Evolutionary conservation across 176 grass and related monocot genomes (phyloP), one percentile per base, ranked within the genome.

Genomic region (Bromus sterilis): DNA sequence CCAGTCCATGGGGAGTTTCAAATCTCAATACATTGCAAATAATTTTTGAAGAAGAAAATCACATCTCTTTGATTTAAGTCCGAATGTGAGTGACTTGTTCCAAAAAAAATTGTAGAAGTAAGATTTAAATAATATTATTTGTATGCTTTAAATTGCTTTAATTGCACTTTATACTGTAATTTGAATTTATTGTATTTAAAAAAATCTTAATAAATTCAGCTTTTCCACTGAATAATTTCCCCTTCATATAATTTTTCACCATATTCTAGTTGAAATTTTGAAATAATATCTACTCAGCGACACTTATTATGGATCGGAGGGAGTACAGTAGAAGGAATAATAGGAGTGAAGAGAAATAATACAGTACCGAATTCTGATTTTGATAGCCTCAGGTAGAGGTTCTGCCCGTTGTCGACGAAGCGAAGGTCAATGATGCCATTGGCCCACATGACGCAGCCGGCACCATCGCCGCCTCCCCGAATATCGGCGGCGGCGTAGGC

Each of bases 401-500:
- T 56, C 43, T 86, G 66, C 57, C 77, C 84, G 5, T 12, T 26
- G 32, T 88, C 75, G 3, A 81, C 75, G 7, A 71, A 46, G 0
- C 46, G 58, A 34, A 94, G 24, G 33, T 82, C 68, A 72, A 77
- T 14, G 13, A 86, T 74, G 2, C 3, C 11, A 31, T 74, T 43
- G 0, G 24, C 5, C 84, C 84, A 86, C 24, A 30, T 86, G 63
- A 39, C 61, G 61, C 44, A 94, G 36, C 76, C 28, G 18, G 3
- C n/a, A 4, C 80, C 21, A 9, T 72, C 25, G 25, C 41, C 25
- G 18, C 78, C 61, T 64, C 80, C 81, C 13, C 60, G 0, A 29
- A 58, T 80, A 49, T 46, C 29, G 1, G 69, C 78, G 21, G 77
- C 68, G 35, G 92, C 86, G 49, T 89, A 94, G n/a, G 89, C 92